Evolutionary conservation across 179 eudicot species (phyloP).

Genomic region (Spergularia azorica): DNA sequence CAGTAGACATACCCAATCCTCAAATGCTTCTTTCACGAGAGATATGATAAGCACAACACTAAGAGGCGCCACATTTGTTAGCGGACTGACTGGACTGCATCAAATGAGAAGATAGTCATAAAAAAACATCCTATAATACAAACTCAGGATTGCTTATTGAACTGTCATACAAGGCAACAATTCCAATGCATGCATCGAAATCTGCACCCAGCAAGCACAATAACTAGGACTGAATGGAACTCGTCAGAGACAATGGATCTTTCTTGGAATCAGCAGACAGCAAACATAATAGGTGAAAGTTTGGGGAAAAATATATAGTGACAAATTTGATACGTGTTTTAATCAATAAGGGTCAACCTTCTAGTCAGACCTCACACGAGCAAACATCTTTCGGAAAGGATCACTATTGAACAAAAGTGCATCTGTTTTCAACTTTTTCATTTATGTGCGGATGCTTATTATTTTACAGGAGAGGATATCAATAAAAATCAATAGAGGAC

Average conservation of each 20-base stretch:
- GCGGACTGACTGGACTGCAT: conserved; percentile 97
- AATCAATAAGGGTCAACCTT: background rate
- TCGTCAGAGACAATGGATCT: background rate
- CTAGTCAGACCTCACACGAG: conserved; percentile 3
- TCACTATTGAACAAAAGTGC: background rate
- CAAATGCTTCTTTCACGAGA: conserved; percentile 97
- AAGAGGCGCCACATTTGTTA: conserved; percentile 90
- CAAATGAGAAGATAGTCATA: conserved; percentile 34
- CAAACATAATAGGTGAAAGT: background rate
- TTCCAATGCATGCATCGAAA: background rate
- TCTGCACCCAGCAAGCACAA: background rate
- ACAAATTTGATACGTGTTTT: background rate
- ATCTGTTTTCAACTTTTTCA: background rate
- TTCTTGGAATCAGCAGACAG: background rate
- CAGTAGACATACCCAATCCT: conserved; percentile 88
- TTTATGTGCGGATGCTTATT: too few species aligned
- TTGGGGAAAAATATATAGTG: background rate
- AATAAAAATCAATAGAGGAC: too few species aligned
- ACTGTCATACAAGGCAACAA: conserved; percentile 5
- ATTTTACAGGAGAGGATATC: too few species aligned
- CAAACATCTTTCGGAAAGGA: background rate
- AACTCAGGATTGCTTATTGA: conserved; percentile 3
- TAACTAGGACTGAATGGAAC: background rate
- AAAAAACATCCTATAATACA: conserved; percentile 8
- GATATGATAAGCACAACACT: conserved; percentile 86